These are phyloP conservation scores for Poa annua DNA, from an alignment of 176 grass and related monocot genomes.

Conservation along the genomic window DNA sequence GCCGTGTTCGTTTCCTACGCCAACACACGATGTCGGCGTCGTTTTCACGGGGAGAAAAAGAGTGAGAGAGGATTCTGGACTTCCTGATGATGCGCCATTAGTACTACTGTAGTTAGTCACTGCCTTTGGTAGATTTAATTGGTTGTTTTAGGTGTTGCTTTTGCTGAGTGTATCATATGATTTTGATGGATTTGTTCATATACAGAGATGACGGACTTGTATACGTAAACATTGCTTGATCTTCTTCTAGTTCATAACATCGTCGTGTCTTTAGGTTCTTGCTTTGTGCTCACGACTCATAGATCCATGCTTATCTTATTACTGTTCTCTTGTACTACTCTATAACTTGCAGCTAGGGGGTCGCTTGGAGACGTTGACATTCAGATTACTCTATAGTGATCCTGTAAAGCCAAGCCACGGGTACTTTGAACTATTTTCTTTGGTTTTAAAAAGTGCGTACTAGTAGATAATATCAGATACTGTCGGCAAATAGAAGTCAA, in stretches of 20 bases:
- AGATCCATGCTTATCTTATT: background rate
- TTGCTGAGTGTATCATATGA: background rate
- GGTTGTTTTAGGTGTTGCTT: background rate
- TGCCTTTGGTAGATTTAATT: background rate
- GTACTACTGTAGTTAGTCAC: slow-evolving; percentile 5
- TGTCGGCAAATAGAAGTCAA: background rate
- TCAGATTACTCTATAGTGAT: background rate
- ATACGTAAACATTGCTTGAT: background rate
- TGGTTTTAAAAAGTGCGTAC: background rate
- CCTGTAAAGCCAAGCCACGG: background rate
- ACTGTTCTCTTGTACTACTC: no score
- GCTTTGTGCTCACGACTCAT: slow-evolving; percentile 15
- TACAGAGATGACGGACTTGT: background rate
- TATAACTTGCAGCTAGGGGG: background rate
- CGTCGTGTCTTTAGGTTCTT: background rate
- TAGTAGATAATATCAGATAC: background rate
- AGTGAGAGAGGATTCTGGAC: background rate
- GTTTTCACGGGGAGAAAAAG: background rate
- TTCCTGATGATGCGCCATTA: background rate
- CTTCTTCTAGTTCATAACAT: background rate
- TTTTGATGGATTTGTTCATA: slow-evolving; percentile 21
- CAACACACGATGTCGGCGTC: background rate
- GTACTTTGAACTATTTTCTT: background rate
- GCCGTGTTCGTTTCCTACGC: background rate
- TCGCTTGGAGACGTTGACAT: background rate